Evolutionary conservation across 371 early-diverging fungal species (phyloP), one percentile per base, ranked within the genome.

Genomic region (Mucor plumbeus): DNA sequence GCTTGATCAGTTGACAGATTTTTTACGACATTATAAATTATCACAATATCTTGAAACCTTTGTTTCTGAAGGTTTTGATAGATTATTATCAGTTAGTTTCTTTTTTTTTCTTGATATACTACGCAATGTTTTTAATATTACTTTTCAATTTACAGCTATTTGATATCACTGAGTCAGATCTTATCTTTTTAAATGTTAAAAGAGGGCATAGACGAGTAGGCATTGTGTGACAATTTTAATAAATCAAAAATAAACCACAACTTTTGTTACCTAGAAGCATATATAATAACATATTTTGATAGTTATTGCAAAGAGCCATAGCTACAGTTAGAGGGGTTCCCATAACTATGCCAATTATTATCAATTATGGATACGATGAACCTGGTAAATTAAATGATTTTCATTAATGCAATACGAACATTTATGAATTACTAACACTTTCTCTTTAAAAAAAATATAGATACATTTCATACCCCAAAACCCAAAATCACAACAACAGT

Each of bases 201-300:
- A 69, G 85, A 54, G 85, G 85, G 17, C 85, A 84, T 70, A 73
- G 85, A 71, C 75, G 85, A 67, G 82, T 84, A 76, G 67, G 74
- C 69, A 64, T 69, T 65, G 65, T 65, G 59, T 19, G 10, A 41
- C 19, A 60, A 53, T 63, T 63, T 63, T 63, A 54, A 38, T 63
- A 53, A 11, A 55, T 55, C 1, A 35, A 34, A 55, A 8, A 14
- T 33, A 15, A 8, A 31, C 10, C 17, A 9, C 26, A 13, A 13
- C 26, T 13, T 53, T 26, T 3, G 56, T 21, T 19, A 11, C 15
- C 9, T 58, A 7, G 31, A 7, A 38, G 40, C 34, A 50, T 3
- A 35, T 13, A 63, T 3, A 59, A 17, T 60, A 7, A 55, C 36
- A n/a, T 14, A 3, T 21, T 6, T 55, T 34, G 10, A n/a, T 75